These are phyloP conservation scores for Claviceps sp. DNA, from an alignment of 2,329 filamentous ascomycete species.

Conservation along the genomic window DNA sequence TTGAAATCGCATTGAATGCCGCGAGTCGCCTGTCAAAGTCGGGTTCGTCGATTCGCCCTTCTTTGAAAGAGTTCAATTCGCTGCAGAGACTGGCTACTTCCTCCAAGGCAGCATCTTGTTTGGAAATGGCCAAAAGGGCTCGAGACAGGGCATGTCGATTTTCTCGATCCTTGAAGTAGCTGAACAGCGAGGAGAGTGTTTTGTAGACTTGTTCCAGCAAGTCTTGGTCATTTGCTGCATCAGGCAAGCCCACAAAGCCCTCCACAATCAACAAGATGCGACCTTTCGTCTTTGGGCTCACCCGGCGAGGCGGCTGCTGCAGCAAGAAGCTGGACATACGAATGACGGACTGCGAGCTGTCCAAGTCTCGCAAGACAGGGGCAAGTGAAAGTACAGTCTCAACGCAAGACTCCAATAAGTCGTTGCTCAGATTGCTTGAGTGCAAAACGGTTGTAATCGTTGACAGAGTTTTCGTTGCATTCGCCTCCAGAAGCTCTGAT, in stretches of 20 bases:
- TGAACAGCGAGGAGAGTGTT: conserved; percentile 69
- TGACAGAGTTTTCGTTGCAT: conserved; percentile 46
- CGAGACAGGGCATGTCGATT: conserved; percentile 63
- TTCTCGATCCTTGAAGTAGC: conserved; percentile 72
- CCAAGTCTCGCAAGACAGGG: conserved; percentile 51
- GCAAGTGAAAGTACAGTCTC: conserved; percentile 66
- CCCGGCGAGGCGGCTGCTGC: conserved; percentile 69
- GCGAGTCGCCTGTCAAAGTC: conserved; percentile 73
- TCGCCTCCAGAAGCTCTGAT: conserved; percentile 41
- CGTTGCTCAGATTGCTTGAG: conserved; percentile 47
- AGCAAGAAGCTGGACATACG: conserved; percentile 71
- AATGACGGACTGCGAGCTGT: conserved; percentile 64
- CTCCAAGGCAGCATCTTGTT: conserved; percentile 44
- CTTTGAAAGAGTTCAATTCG: conserved; percentile 68
- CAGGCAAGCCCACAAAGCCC: conserved; percentile 58
- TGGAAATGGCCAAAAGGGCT: conserved; percentile 58
- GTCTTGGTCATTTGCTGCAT: conserved; percentile 22
- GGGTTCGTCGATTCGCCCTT: conserved; percentile 63
- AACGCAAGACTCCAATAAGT: conserved; percentile 67
- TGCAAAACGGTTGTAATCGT: conserved; percentile 57
- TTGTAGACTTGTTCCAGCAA: conserved; percentile 55
- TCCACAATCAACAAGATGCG: conserved; percentile 68
- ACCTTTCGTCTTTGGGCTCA: conserved; percentile 73
- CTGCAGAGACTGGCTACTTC: conserved; percentile 58
- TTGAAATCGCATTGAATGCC: conserved; percentile 63